These are phyloP conservation scores for Moesziomyces globuligerus DNA, from an alignment of 1,284 basidiomycete species.

Conservation along the genomic window DNA sequence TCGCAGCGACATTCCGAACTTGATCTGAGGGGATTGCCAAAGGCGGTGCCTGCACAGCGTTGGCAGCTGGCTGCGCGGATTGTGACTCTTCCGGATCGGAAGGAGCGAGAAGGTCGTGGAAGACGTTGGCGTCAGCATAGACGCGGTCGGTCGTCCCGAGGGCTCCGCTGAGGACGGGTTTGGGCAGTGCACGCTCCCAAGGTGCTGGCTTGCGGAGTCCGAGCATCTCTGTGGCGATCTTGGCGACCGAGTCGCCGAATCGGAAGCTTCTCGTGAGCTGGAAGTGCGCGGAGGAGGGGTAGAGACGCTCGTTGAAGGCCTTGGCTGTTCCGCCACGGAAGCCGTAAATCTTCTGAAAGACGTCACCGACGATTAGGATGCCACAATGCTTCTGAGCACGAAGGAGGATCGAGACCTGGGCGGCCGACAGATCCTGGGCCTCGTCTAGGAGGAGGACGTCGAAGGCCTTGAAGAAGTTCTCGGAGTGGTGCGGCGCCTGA, in stretches of 20 bases:
- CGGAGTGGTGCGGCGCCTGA: conserved; percentile 36
- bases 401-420: conserved; percentile 56
- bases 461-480: conserved; percentile 50
- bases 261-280: conserved; percentile 61
- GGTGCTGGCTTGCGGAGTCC: conserved; percentile 51
- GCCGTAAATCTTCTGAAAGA: conserved; percentile 64
- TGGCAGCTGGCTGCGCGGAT: conserved; percentile 7
- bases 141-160: conserved; percentile 39
- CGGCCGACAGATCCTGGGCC: conserved; percentile 61
- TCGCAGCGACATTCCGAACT: not conserved
- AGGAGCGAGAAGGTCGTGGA: conserved; percentile 10
- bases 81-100: conserved; percentile 1
- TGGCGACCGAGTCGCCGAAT: conserved; percentile 56
- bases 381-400: conserved; percentile 53
- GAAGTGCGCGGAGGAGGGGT: conserved; percentile 50
- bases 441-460: conserved; percentile 60
- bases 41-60: not conserved
- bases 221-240: conserved; percentile 52
- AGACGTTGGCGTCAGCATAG: conserved; percentile 36
- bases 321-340: conserved; percentile 59
- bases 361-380: conserved; percentile 61
- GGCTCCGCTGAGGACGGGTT: conserved; percentile 39
- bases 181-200: conserved; percentile 37
- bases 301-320: conserved; percentile 57
- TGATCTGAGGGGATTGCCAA: too few species aligned